These are phyloP conservation scores for Sporothrix euskadiensis DNA, from an alignment of 2,329 filamentous ascomycete species.

Conservation along the genomic window DNA sequence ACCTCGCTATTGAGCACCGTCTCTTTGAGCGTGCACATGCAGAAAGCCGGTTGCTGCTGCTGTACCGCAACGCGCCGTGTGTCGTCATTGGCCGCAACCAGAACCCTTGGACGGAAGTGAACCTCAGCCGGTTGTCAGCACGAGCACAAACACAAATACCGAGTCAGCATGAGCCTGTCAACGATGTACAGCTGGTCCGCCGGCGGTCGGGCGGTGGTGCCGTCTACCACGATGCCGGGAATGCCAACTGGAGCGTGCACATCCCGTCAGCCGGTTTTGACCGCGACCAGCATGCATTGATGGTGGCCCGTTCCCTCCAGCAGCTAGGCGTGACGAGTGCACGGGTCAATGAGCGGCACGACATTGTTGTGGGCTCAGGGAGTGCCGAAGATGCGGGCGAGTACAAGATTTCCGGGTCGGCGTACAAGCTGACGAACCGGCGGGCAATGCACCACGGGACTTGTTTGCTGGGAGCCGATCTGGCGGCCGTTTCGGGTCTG, in stretches of 20 bases:
- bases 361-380: constrained; percentile 69
- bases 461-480: constrained; percentile 75
- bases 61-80: constrained; percentile 85
- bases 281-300: constrained; percentile 82
- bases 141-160: constrained; percentile 28
- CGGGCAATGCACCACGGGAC: constrained; percentile 89
- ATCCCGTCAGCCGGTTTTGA: constrained; percentile 75
- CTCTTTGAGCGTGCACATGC: constrained; percentile 73
- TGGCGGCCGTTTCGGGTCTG: constrained; percentile 67
- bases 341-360: constrained; percentile 84
- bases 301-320: constrained; percentile 83
- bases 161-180: background rate
- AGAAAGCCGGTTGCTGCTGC: constrained; percentile 75
- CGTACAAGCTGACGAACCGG: constrained; percentile 84
- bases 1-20: constrained; percentile 91
- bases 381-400: constrained; percentile 18
- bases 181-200: constrained; percentile 65
- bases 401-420: constrained; percentile 84
- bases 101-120: constrained; percentile 93
- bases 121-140: constrained; percentile 62
- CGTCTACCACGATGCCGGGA: constrained; percentile 91
- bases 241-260: constrained; percentile 93
- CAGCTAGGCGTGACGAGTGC: constrained; percentile 64
- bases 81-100: constrained; percentile 94
- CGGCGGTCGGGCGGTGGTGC: constrained; percentile 86